Evolutionary conservation across 2,329 filamentous ascomycete species (phyloP).

Genomic region (Juglanconis sp.): DNA sequence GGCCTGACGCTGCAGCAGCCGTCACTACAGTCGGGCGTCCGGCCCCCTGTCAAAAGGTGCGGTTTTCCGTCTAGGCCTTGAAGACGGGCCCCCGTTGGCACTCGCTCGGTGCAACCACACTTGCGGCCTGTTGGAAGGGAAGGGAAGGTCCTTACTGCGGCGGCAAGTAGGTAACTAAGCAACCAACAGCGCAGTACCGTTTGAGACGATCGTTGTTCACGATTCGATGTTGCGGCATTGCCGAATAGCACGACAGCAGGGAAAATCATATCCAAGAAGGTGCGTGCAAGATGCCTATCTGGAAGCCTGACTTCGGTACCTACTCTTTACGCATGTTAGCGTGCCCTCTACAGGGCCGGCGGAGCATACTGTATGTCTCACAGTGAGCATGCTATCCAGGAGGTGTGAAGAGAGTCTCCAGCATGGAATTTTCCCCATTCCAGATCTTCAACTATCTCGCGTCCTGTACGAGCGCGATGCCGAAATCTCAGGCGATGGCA

Average conservation of each 20-base stretch:
- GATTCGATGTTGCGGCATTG: neutral
- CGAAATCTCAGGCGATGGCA: conserved; percentile 3
- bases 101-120: conserved; percentile 6
- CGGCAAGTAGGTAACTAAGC: neutral
- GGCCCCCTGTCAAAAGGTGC: neutral
- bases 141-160: neutral
- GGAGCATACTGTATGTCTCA: no score
- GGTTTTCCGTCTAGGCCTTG: conserved; percentile 4
- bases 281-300: neutral
- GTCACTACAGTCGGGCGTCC: conserved; percentile 3
- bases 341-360: neutral
- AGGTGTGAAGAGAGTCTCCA: no score
- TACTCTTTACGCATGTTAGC: neutral
- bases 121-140: neutral
- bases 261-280: neutral
- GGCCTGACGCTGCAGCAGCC: conserved; percentile 6
- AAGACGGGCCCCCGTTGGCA: neutral
- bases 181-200: neutral
- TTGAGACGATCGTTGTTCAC: neutral
- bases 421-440: no score
- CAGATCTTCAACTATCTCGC: no score
- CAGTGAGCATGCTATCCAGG: no score
- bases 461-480: no score
- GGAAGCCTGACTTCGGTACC: neutral
- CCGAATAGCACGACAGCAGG: neutral